Evolutionary conservation across 768 basidiomycete genomes (phyloP).

Genomic region (Ramaria sp.): DNA sequence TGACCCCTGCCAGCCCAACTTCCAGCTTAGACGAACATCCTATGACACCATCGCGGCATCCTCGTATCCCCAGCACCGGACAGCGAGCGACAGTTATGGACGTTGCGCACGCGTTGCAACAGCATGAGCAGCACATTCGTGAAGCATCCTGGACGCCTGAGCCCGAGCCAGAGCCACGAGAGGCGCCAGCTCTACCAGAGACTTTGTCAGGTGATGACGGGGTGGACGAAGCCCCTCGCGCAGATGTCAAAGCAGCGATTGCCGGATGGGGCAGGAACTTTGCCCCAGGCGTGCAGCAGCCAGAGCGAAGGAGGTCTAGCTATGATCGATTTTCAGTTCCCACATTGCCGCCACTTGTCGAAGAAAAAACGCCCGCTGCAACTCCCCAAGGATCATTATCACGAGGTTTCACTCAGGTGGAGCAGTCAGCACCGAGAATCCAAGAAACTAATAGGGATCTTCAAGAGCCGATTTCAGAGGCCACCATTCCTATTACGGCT

Average conservation of each 20-base stretch:
- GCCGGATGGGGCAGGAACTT: constrained; percentile 12
- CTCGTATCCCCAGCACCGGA: constrained; percentile 58
- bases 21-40: constrained; percentile 10
- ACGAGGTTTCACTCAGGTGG: background rate
- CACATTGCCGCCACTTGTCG: constrained; percentile 52
- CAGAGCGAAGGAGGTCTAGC: constrained; percentile 55
- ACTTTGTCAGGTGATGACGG: background rate
- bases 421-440: background rate
- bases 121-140: constrained; percentile 17
- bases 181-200: background rate
- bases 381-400: constrained; percentile 47
- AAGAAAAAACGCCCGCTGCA: constrained; percentile 50
- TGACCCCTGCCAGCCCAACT: background rate
- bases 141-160: constrained; percentile 6
- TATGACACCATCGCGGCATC: constrained; percentile 31
- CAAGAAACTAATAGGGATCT: background rate
- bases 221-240: constrained; percentile 7
- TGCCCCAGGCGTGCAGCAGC: constrained; percentile 18
- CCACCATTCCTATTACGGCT: background rate
- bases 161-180: background rate
- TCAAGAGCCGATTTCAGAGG: background rate
- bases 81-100: constrained; percentile 71
- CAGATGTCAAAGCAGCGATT: constrained; percentile 10
- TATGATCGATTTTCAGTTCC: constrained; percentile 51
- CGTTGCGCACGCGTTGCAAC: constrained; percentile 51